Evolutionary conservation across 352 stramenopile species (phyloP), one percentile per base, ranked within the genome.

Genomic region (Phytophthora boehmeriae): DNA sequence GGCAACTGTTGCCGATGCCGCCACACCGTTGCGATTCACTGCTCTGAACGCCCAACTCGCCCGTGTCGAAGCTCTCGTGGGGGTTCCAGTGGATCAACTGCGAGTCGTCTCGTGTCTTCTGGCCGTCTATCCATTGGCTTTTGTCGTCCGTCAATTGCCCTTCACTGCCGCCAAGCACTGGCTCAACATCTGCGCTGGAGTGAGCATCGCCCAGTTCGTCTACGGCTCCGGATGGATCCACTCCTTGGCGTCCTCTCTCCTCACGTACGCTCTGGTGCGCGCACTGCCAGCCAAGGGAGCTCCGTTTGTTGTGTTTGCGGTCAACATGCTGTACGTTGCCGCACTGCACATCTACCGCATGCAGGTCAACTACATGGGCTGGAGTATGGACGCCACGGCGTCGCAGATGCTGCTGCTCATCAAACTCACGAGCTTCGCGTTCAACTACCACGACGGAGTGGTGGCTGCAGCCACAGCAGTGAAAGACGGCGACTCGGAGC

Each of bases 371-470:
- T 99, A 98, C 67, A 93, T 98, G 73, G 87, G 87, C 55, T 95
- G 82, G 80, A 94, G 59, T 32, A 71, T 96, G 45, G 91, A 98
- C 68, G 90, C 85, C 34, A 97, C 88, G 5, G 89, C 70, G 0
- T 75, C 84, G 25, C 90, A 97, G 68, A 98, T 98, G 94, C 78
- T 98, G 36, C 71, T 99, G 22, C 93, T 97, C 27, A 98, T 99
- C 86, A 99, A 99, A 68, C 81, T 99, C 28, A 98, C 96, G 50
- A 97, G 93, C 67, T 97, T 99, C 62, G 95, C 90, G 13, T 99
- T 92, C 83, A 99, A 99, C 73, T 87, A 98, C 53, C 94, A 97
- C 76, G 97, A 99, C 69, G 95, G 95, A 32, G 78, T 76, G 1
- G 70, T 90, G 22, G 50, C 45, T 9, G 47, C 42, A 13, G 58